A percentile compares a stretch with the other conserved stretches of the same genome.
Conservation (phyloP, 192 early-diverging fungal genomes). For the Thamnidium elegans region DNA sequence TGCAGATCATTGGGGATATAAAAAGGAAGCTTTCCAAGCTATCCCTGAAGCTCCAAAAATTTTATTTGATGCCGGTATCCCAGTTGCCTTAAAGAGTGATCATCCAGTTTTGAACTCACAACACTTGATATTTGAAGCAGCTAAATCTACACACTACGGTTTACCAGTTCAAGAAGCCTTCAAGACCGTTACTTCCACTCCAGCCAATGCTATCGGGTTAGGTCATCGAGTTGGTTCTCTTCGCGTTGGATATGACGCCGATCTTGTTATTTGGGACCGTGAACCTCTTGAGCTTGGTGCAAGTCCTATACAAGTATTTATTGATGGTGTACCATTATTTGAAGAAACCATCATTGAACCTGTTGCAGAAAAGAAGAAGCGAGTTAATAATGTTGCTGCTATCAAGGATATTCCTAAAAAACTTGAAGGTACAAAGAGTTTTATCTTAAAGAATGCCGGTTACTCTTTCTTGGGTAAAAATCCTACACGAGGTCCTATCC, state of each 20-base stretch:
- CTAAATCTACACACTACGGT: constrained; percentile 72
- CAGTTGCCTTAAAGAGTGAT: constrained; percentile 75
- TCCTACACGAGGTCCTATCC: background rate
- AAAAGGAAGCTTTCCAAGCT: constrained; percentile 73
- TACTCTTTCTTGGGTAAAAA: background rate
- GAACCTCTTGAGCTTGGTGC: constrained; percentile 68
- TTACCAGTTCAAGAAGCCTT: constrained; percentile 56
- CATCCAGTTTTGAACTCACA: constrained; percentile 76
- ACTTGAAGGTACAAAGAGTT: constrained; percentile 5
- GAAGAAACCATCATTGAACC: constrained; percentile 28
- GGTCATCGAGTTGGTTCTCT: constrained; percentile 67
- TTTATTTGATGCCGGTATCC: constrained; percentile 63
- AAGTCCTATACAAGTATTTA: constrained; percentile 70
- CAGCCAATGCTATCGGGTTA: constrained; percentile 67
- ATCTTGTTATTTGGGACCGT: constrained; percentile 77
- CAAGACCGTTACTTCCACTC: constrained; percentile 64
- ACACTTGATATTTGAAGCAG: constrained; percentile 73
- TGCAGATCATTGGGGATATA: constrained; percentile 66
- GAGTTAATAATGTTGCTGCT: constrained; percentile 2
- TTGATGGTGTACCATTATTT: constrained; percentile 68
- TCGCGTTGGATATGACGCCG: constrained; percentile 70
- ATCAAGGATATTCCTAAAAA: constrained; percentile 10
- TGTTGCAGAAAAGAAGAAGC: constrained; percentile 14
- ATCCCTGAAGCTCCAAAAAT: constrained; percentile 58
- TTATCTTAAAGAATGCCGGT: constrained; percentile 9